Base-by-base conservation (phyloP, 768 basidiomycete genomes). In the Serendipita sp. region DNA sequence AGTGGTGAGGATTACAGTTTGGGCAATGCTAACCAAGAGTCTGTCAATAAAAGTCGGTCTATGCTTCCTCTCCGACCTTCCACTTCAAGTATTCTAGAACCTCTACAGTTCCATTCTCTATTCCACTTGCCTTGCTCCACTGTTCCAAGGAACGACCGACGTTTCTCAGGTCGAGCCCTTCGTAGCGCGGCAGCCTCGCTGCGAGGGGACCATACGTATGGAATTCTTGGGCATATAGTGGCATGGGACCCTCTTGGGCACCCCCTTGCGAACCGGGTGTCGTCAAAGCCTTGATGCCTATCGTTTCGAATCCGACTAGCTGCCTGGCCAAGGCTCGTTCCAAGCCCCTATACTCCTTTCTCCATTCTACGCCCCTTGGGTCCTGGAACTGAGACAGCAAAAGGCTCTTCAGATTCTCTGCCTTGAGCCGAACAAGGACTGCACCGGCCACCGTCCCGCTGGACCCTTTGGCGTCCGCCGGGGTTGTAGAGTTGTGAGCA, bases 321-420 rank as follows among this genome's bases (percentile, higher is more conserved):
- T 95, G 93, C 46, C 91, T 81, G 8, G 86, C 87, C n/a, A 95
- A 67, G 1, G 86, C 81, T 28, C 89, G 83, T 68, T 88, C 84
- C 13, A 95, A 77, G 47, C 79, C 78, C 36, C 77, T 76, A 16
- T 89, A 74, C 44, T 87, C 56, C 35, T 23, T 35, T 38, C 56
- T 60, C 56, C 56, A 60, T 34, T 60, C 56, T 8, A 30, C 34
- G 10, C 56, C 82, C n/a, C 75, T 72, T 32, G 76, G 74, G 69
- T 86, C 85, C 56, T 78, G 72, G 1, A 79, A 77, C 15, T 73
- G 73, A 51, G 85, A 71, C 66, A 80, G 70, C 32, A 74, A 70
- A 44, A 76, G 65, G 54, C 87, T 73, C 64, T 76, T 69, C 64
- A 77, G 72, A 23, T 85, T 78, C 70, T 74, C 16, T 74, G 71